Conservation (phyloP, 2,329 filamentous ascomycete species). For the Cercospora berteroae region DNA sequence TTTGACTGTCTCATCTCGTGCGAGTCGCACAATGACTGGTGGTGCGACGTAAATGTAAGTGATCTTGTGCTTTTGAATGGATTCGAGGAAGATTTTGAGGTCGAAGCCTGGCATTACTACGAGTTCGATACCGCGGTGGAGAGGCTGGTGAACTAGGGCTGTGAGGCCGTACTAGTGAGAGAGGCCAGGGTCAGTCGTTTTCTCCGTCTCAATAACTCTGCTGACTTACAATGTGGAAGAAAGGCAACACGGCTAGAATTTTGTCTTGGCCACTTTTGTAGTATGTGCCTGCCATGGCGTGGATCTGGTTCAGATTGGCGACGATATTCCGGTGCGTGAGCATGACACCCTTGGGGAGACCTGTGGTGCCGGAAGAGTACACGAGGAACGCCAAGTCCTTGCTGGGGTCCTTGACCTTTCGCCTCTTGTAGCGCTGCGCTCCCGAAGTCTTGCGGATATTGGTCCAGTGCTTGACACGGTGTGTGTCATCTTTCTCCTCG, state of each 20-base stretch:
- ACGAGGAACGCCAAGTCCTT: slow-evolving; percentile 80
- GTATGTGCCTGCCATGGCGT: slow-evolving; percentile 53
- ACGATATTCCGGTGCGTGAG: slow-evolving; percentile 81
- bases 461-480: slow-evolving; percentile 67
- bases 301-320: slow-evolving; percentile 59
- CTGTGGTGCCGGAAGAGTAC: slow-evolving; percentile 87
- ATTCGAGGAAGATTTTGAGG: slow-evolving; percentile 70
- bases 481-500: slow-evolving; percentile 59
- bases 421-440: slow-evolving; percentile 56
- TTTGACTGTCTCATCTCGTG: slow-evolving; percentile 72
- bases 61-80: slow-evolving; percentile 71
- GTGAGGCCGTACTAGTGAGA: slow-evolving; percentile 65
- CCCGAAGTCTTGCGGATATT: slow-evolving; percentile 63
- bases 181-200: not conserved
- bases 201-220: not conserved
- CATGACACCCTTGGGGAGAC: slow-evolving; percentile 87
- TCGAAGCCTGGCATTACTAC: slow-evolving; percentile 79
- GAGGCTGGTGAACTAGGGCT: slow-evolving; percentile 66
- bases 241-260: slow-evolving; percentile 76
- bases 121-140: slow-evolving; percentile 64
- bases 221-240: slow-evolving; percentile 70
- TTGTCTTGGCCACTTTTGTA: slow-evolving; percentile 59
- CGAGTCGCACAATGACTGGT: slow-evolving; percentile 74
- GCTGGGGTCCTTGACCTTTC: slow-evolving; percentile 59
- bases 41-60: slow-evolving; percentile 82